Evolutionary conservation across 2,329 filamentous ascomycete genomes (phyloP).

Genomic region (Colletotrichum kahawae): DNA sequence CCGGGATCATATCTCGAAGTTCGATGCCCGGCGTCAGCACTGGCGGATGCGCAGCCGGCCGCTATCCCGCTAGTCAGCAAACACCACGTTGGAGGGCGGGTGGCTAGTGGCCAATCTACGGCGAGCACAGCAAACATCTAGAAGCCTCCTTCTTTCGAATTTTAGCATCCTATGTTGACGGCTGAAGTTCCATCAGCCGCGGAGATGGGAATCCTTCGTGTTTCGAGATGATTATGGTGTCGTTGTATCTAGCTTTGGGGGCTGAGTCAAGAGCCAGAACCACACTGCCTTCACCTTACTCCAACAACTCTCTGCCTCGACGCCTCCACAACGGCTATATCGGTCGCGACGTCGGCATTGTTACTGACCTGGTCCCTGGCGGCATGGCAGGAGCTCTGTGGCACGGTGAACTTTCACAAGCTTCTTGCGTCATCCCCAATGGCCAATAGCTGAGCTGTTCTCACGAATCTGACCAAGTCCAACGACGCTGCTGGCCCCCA

Average conservation of each 20-base stretch:
- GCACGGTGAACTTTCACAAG: not conserved
- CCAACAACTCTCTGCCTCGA: not conserved
- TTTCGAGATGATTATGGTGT: constrained; percentile 1
- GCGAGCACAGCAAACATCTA: not conserved
- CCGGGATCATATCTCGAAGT: not conserved
- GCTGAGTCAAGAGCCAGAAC: not conserved
- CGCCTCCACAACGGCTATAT: not conserved
- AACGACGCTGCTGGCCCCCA: not conserved
- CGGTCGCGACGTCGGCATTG: not conserved
- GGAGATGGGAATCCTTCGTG: not conserved
- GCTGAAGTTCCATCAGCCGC: not conserved
- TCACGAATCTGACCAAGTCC: not conserved
- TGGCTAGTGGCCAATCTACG: not conserved
- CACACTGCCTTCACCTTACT: not conserved
- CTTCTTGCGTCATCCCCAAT: not conserved
- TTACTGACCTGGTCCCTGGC: not conserved
- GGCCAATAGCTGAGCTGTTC: not conserved
- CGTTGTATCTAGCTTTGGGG: not conserved
- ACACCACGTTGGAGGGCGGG: not conserved
- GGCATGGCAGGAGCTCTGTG: not conserved
- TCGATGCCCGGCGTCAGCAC: constrained; percentile 1
- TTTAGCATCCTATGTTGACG: not conserved
- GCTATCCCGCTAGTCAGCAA: not conserved
- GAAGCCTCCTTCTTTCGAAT: not conserved
- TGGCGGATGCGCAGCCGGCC: not conserved